These are phyloP conservation scores for Chlorella sp. DNA, from an alignment of 139 green algal species.

Conservation along the genomic window DNA sequence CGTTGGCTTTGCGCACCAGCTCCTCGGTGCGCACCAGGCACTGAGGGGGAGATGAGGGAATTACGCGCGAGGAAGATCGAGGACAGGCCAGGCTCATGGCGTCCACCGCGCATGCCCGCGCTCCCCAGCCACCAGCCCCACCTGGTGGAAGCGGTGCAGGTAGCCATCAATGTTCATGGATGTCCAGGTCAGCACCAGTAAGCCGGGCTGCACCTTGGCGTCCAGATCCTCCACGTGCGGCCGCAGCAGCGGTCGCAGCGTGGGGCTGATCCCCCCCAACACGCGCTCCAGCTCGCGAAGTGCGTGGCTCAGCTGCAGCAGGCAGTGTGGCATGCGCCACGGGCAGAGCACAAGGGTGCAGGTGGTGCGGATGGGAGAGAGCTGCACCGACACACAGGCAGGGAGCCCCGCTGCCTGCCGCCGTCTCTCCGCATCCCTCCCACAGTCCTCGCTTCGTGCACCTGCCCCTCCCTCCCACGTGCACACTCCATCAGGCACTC, in stretches of 20 bases:
- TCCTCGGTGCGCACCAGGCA: slow-evolving; percentile 77
- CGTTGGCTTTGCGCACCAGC: slow-evolving; percentile 84
- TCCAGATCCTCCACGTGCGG: slow-evolving; percentile 89
- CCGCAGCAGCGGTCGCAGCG: slow-evolving; percentile 78
- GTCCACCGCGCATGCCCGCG: no score
- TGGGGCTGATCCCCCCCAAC: slow-evolving; percentile 52
- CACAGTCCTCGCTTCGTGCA: background rate
- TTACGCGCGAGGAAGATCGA: background rate
- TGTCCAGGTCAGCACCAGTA: slow-evolving; percentile 79
- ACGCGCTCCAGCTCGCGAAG: slow-evolving; percentile 75
- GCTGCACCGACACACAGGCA: no score
- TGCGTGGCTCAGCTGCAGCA: no score
- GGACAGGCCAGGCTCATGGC: slow-evolving; percentile 2
- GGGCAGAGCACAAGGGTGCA: no score
- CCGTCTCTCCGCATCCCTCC: background rate
- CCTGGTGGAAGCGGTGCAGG: slow-evolving; percentile 83
- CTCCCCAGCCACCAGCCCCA: background rate
- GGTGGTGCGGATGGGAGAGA: no score
- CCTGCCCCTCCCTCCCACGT: background rate
- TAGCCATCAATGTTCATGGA: slow-evolving; percentile 94
- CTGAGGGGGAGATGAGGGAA: slow-evolving; percentile 34
- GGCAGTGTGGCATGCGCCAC: no score
- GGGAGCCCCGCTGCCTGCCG: background rate
- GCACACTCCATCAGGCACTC: slow-evolving; percentile 44
- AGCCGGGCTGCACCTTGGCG: slow-evolving; percentile 82